phyloP scores from a whole-genome alignment of 106 monocot species.

The Allium fistulosum region DNA sequence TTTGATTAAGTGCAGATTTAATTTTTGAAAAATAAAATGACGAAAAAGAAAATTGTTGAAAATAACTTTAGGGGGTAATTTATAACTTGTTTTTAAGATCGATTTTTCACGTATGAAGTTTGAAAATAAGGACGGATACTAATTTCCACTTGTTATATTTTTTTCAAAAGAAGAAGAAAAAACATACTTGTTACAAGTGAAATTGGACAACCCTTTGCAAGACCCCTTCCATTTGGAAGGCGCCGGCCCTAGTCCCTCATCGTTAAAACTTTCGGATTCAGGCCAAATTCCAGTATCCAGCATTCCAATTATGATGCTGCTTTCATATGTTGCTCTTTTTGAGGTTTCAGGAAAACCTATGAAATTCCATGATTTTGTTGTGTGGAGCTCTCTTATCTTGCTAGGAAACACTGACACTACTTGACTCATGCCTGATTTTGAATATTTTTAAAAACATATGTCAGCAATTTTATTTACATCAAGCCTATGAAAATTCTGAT shows the following conservation, averaged over 20 bases:
- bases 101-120: too few species aligned
- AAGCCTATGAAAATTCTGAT: too few species aligned
- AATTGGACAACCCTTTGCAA: constrained; percentile 11
- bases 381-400: constrained; percentile 15
- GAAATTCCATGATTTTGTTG: constrained; percentile 30
- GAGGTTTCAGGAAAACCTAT: constrained; percentile 15
- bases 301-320: constrained; percentile 24
- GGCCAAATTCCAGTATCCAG: constrained; percentile 31
- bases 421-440: constrained; percentile 6
- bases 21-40: too few species aligned
- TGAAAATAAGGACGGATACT: too few species aligned
- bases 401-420: constrained; percentile 30
- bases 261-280: constrained; percentile 22
- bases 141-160: background rate
- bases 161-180: background rate
- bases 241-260: constrained; percentile 23
- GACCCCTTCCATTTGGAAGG: constrained; percentile 30
- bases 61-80: too few species aligned
- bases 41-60: too few species aligned
- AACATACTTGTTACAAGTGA: constrained; percentile 36
- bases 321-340: constrained; percentile 9
- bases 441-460: background rate
- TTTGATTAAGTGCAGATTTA: too few species aligned
- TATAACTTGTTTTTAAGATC: too few species aligned
- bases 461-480: background rate